Conservation (phyloP, 2,329 filamentous ascomycete genomes). For the Hypoxylon sp. region DNA sequence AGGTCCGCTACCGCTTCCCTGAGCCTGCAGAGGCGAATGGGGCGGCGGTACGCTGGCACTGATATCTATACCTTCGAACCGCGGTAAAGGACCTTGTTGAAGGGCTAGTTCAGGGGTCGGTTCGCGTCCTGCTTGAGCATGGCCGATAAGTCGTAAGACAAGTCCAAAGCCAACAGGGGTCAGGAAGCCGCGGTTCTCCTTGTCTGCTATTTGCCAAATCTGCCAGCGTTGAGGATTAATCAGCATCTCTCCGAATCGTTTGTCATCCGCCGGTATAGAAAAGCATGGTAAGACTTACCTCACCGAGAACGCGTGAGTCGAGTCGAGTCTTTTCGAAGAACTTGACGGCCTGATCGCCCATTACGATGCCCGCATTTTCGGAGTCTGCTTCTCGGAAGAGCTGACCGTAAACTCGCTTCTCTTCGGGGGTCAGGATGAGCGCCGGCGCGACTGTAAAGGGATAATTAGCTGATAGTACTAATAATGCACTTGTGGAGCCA, state of each 20-base stretch:
- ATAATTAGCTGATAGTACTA: constrained; percentile 43
- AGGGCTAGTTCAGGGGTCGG: constrained; percentile 86
- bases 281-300: constrained; percentile 70
- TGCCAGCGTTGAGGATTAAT: constrained; percentile 59
- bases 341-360: constrained; percentile 94
- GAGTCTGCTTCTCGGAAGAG: constrained; percentile 94
- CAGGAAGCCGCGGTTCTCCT: constrained; percentile 93
- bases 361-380: constrained; percentile 92
- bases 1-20: constrained; percentile 74
- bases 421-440: constrained; percentile 89
- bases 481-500: not conserved
- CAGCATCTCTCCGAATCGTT: constrained; percentile 45
- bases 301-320: constrained; percentile 86
- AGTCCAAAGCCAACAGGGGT: constrained; percentile 94
- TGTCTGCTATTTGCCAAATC: constrained; percentile 99
- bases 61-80: constrained; percentile 83
- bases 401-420: constrained; percentile 94
- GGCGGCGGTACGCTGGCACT: constrained; percentile 60
- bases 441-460: constrained; percentile 69
- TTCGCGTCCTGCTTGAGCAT: constrained; percentile 89
- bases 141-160: constrained; percentile 93
- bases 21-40: constrained; percentile 67
- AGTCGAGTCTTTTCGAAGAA: constrained; percentile 98
- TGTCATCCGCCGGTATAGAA: not conserved
- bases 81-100: constrained; percentile 88